These are phyloP conservation scores for Aspergillus sp. DNA, from an alignment of 2,329 filamentous ascomycete genomes.

Conservation along the genomic window DNA sequence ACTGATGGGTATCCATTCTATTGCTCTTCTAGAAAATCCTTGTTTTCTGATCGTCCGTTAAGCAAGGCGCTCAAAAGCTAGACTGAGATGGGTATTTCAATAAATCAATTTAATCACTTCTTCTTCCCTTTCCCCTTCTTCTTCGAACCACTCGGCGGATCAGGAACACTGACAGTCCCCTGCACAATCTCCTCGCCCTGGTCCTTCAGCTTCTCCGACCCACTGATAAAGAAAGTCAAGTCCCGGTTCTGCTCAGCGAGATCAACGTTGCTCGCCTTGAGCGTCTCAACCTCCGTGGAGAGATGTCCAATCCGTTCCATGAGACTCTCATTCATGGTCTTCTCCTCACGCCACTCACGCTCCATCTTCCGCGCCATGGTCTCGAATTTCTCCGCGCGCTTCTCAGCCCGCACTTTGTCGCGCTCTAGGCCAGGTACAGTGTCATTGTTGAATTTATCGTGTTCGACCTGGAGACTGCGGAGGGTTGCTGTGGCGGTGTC, in stretches of 20 bases:
- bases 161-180: slow-evolving; percentile 67
- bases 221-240: slow-evolving; percentile 81
- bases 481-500: slow-evolving; percentile 60
- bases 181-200: slow-evolving; percentile 71
- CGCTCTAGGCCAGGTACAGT: slow-evolving; percentile 69
- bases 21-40: background rate
- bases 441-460: slow-evolving; percentile 54
- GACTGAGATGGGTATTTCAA: no score
- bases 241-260: slow-evolving; percentile 85
- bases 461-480: slow-evolving; percentile 57
- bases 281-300: slow-evolving; percentile 56
- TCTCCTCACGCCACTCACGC: slow-evolving; percentile 80
- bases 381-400: slow-evolving; percentile 69
- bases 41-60: background rate
- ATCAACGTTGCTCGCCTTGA: slow-evolving; percentile 66
- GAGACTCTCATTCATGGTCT: slow-evolving; percentile 76
- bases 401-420: slow-evolving; percentile 67
- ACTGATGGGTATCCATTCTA: background rate
- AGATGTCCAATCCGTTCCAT: slow-evolving; percentile 74
- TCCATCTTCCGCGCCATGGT: slow-evolving; percentile 73
- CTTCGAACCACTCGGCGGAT: slow-evolving; percentile 48
- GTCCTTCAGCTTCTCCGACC: slow-evolving; percentile 75
- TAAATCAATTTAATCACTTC: slow-evolving; percentile 4
- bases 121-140: slow-evolving; percentile 42
- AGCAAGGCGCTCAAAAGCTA: no score